These are phyloP conservation scores for Hirsutella rhossiliensis DNA, from an alignment of 2,329 filamentous ascomycete species.

Conservation along the genomic window DNA sequence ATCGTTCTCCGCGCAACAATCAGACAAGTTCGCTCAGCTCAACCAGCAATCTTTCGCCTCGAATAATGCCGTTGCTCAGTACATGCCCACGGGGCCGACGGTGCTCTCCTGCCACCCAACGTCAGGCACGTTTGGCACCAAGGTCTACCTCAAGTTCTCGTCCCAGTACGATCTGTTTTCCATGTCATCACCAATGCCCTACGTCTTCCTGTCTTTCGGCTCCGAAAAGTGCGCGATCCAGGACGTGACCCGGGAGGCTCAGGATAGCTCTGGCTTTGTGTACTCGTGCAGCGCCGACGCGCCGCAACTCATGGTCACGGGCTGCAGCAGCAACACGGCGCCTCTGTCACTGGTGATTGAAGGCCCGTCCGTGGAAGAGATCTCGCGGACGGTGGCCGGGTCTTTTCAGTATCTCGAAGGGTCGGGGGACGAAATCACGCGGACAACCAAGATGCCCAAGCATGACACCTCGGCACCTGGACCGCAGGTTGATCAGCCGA, in stretches of 20 bases:
- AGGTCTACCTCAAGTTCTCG: conserved; percentile 61
- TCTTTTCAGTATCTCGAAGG: conserved; percentile 38
- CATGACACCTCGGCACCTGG: conserved; percentile 24
- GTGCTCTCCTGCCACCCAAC: conserved; percentile 61
- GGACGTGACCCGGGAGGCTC: conserved; percentile 48
- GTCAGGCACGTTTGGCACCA: conserved; percentile 56
- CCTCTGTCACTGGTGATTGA: conserved; percentile 43
- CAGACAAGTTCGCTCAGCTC: conserved; percentile 38
- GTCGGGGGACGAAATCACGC: conserved; percentile 32
- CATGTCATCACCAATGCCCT: conserved; percentile 40
- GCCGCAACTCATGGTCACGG: conserved; percentile 45
- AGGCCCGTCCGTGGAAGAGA: conserved; percentile 36
- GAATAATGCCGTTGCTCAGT: conserved; percentile 53
- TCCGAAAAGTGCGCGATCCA: conserved; percentile 51
- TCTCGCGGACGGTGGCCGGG: conserved; percentile 35
- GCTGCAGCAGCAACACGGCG: conserved; percentile 36
- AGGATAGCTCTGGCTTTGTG: conserved; percentile 47
- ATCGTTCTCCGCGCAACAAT: conserved; percentile 31
- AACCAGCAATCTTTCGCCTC: conserved; percentile 45
- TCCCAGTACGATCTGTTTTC: conserved; percentile 59
- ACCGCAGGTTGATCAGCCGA: conserved; percentile 24
- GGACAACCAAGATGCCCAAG: conserved; percentile 22
- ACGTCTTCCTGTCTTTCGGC: conserved; percentile 65
- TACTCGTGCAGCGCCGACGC: conserved; percentile 64
- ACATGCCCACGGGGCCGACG: conserved; percentile 47